These are phyloP conservation scores for Dactylellina haptotyla DNA, from an alignment of 2,329 filamentous ascomycete species.

Conservation along the genomic window DNA sequence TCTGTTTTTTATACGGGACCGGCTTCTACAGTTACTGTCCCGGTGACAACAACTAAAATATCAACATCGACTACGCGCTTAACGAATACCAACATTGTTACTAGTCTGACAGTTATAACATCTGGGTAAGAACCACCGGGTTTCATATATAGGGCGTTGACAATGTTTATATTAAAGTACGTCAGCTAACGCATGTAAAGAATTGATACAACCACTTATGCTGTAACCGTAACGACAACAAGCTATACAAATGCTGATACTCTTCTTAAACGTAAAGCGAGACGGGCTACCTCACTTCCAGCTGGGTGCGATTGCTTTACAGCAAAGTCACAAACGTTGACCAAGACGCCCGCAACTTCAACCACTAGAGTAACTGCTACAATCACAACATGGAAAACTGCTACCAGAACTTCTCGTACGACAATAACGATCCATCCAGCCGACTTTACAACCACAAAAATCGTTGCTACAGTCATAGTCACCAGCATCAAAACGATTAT, in stretches of 20 bases:
- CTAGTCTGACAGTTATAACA: background rate
- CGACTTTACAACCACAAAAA: background rate
- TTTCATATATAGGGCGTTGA: background rate
- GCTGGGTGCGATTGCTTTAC: background rate
- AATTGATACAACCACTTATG: background rate
- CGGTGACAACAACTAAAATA: background rate
- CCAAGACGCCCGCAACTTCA: background rate
- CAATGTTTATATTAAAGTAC: background rate
- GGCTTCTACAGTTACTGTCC: background rate
- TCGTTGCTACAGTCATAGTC: background rate
- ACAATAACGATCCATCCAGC: background rate
- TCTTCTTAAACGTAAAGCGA: background rate
- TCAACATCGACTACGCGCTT: background rate
- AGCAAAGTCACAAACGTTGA: background rate
- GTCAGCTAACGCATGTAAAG: background rate
- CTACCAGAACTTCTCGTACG: background rate
- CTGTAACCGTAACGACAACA: background rate
- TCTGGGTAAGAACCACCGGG: background rate
- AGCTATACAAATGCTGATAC: background rate
- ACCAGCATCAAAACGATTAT: background rate
- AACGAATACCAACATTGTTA: background rate
- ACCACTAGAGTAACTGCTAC: conserved; percentile 1
- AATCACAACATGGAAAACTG: background rate
- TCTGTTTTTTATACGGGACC: background rate
- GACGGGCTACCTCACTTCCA: background rate